These are phyloP conservation scores for Misopates orontium DNA, from an alignment of 257 asterid genomes.

Conservation along the genomic window DNA sequence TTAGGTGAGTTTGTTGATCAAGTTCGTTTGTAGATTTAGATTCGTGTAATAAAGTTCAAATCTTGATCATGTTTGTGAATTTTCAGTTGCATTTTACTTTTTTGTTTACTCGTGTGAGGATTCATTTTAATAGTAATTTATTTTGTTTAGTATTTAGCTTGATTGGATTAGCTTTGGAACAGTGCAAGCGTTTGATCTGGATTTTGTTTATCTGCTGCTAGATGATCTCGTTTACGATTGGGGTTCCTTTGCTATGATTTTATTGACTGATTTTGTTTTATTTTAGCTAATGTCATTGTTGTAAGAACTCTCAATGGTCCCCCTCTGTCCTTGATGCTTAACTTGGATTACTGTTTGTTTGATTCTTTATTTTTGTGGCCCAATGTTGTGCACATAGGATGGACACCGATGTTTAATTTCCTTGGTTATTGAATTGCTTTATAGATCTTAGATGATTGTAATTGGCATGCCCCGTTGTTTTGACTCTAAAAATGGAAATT, in stretches of 20 bases:
- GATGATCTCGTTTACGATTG: conserved; percentile 29
- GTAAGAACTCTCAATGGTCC: conserved; percentile 26
- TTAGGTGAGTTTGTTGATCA: conserved; percentile 58
- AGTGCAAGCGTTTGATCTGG: conserved; percentile 28
- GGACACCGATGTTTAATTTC: background rate
- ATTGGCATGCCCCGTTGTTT: background rate
- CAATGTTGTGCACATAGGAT: conserved; percentile 10
- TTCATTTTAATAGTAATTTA: background rate
- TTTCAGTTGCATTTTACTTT: conserved; percentile 11
- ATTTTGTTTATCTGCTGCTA: conserved; percentile 28
- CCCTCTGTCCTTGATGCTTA: conserved; percentile 26
- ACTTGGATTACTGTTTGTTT: conserved; percentile 27
- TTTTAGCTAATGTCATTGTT: conserved; percentile 35
- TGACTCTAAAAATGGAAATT: background rate
- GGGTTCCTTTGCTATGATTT: conserved; percentile 27
- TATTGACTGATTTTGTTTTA: conserved; percentile 33
- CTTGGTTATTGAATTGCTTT: conserved; percentile 23
- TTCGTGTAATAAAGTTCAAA: conserved; percentile 26
- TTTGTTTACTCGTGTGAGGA: background rate
- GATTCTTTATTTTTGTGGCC: conserved; percentile 16
- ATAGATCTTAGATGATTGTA: background rate
- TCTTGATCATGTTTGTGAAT: conserved; percentile 10
- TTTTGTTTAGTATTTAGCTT: conserved; percentile 25
- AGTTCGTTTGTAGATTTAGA: conserved; percentile 18
- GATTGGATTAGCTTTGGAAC: conserved; percentile 16